A percentile compares a stretch with the other conserved stretches of the same genome.
phyloP scores from a whole-genome alignment of 768 basidiomycete species.

The Ramaria sp. region DNA sequence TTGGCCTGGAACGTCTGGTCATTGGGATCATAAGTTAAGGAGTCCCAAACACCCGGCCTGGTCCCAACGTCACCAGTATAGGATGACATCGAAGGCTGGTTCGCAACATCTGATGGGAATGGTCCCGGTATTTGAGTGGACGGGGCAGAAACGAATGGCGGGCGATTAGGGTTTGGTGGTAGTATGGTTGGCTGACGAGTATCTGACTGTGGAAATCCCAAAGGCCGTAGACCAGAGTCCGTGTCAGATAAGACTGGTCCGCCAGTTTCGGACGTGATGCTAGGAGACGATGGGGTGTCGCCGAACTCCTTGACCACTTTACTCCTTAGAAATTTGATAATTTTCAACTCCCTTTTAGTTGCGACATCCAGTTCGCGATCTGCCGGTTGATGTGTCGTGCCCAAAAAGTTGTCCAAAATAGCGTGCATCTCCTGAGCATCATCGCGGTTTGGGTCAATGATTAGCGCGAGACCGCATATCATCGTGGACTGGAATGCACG shows the following conservation, averaged over 20 bases:
- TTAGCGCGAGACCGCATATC: conserved; percentile 81
- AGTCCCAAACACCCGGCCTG: not conserved
- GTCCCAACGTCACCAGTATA: not conserved
- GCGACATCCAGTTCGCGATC: conserved; percentile 68
- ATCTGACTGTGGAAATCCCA: not conserved
- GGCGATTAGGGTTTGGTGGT: not conserved
- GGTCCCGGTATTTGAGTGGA: not conserved
- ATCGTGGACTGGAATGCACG: conserved; percentile 84
- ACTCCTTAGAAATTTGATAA: conserved; percentile 69
- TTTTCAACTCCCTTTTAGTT: conserved; percentile 71
- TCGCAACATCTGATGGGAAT: not conserved
- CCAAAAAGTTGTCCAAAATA: conserved; percentile 67
- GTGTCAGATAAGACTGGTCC: not conserved
- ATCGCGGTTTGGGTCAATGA: conserved; percentile 64
- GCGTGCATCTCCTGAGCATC: conserved; percentile 64
- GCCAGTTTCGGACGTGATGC: not conserved
- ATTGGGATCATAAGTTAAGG: not conserved
- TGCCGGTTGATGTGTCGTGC: conserved; percentile 41
- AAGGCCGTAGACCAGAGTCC: not conserved
- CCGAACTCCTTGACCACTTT: conserved; percentile 26
- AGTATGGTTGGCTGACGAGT: not conserved
- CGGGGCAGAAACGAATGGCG: not conserved
- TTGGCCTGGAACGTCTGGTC: not conserved
- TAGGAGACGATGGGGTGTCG: not conserved
- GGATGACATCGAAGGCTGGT: not conserved